phyloP scores from a whole-genome alignment of 2,329 filamentous ascomycete genomes.

The Pyricularia pennisetigena region DNA sequence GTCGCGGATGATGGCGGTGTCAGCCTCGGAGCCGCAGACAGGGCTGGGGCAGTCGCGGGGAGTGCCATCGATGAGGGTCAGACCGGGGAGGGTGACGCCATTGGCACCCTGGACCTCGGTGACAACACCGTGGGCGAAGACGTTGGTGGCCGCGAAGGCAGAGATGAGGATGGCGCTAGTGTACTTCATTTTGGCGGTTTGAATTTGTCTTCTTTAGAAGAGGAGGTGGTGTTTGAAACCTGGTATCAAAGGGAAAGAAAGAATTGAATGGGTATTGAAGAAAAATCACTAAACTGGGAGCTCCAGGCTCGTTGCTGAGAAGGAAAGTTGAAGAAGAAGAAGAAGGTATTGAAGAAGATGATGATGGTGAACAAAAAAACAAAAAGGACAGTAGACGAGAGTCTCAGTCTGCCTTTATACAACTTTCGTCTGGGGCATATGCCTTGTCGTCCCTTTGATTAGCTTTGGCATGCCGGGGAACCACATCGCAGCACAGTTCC shows the following conservation, averaged over 20 bases:
- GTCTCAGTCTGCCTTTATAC: background rate
- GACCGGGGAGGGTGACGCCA: conserved; percentile 51
- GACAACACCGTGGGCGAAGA: conserved; percentile 49
- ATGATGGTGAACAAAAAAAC: background rate
- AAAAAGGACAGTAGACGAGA: too few relatives aligned
- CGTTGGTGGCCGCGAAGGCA: conserved; percentile 36
- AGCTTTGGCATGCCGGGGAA: background rate
- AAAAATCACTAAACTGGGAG: background rate
- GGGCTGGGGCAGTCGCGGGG: conserved; percentile 56
- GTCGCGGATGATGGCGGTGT: conserved; percentile 58
- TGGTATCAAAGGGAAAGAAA: background rate
- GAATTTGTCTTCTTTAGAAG: background rate
- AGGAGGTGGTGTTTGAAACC: background rate
- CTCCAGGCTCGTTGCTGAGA: background rate
- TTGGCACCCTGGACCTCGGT: conserved; percentile 48
- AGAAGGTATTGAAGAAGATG: background rate
- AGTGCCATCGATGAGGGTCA: conserved; percentile 52
- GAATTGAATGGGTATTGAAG: background rate
- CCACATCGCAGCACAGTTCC: background rate
- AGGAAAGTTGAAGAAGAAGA: background rate
- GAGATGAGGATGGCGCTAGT: conserved; percentile 31
- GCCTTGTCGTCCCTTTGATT: background rate
- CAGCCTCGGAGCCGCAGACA: conserved; percentile 53
- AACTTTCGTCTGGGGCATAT: background rate
- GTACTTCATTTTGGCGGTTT: conserved; percentile 15